Evolutionary conservation across 768 basidiomycete species (phyloP).

Genomic region (Leccinum broughii): DNA sequence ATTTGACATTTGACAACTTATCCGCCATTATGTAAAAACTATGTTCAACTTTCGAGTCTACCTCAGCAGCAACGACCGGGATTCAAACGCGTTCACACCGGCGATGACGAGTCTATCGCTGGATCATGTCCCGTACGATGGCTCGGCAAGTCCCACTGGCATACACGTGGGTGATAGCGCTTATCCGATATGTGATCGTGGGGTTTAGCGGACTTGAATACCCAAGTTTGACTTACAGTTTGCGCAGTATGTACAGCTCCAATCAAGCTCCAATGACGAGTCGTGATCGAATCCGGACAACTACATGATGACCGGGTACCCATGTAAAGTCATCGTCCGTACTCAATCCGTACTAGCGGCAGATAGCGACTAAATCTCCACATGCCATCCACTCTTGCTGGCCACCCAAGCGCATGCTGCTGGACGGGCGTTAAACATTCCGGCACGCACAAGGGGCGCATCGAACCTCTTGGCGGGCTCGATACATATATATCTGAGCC

Average conservation of each 20-base stretch:
- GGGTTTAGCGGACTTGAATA: not conserved
- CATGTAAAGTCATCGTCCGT: not conserved
- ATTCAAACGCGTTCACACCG: too few species aligned
- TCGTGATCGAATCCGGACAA: not conserved
- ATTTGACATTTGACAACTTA: not conserved
- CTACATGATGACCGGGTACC: not conserved
- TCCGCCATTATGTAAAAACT: too few species aligned
- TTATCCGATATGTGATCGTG: too few species aligned
- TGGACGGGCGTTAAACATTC: slow-evolving; percentile 48
- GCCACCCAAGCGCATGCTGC: slow-evolving; percentile 50
- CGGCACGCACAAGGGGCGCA: slow-evolving; percentile 47
- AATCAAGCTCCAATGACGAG: too few species aligned
- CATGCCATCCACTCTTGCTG: slow-evolving; percentile 33
- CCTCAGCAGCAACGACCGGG: too few species aligned
- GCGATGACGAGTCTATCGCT: too few species aligned
- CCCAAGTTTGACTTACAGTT: not conserved
- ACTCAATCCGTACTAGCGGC: not conserved
- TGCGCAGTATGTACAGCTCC: not conserved
- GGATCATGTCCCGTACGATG: too few species aligned
- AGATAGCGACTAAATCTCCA: not conserved
- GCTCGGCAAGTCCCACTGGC: too few species aligned
- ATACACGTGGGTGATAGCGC: too few species aligned
- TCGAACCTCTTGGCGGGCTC: slow-evolving; percentile 45
- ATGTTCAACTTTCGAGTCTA: too few species aligned
- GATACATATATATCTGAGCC: slow-evolving; percentile 58